Conservation (phyloP, 2,329 filamentous ascomycete species). For the Mariannaea elegans region DNA sequence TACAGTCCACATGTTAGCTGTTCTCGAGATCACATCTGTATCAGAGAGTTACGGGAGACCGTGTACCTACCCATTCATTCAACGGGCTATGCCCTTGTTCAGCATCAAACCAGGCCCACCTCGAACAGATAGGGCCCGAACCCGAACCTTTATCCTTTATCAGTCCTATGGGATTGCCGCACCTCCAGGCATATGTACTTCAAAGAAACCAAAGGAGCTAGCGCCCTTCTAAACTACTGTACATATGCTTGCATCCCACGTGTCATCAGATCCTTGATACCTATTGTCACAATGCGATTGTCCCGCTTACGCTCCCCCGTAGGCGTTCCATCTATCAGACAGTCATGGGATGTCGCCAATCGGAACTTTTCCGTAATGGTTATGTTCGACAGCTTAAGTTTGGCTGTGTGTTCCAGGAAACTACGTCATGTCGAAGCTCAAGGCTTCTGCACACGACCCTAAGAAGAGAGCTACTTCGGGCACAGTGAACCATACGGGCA, state of each 20-base stretch:
- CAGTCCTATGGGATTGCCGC: background rate
- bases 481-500: no score
- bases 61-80: background rate
- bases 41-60: background rate
- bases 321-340: background rate
- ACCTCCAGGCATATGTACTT: background rate
- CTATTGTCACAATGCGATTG: background rate
- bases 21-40: background rate
- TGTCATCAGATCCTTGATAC: background rate
- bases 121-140: background rate
- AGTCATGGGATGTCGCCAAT: background rate
- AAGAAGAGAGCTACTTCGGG: no score
- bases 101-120: slow-evolving; percentile 1
- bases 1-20: background rate
- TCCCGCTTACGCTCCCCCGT: background rate
- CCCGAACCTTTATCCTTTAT: background rate
- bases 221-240: background rate
- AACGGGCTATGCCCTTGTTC: background rate
- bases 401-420: no score
- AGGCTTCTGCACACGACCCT: no score
- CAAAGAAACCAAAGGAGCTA: background rate
- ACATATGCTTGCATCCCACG: background rate
- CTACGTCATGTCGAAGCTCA: no score
- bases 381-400: no score
- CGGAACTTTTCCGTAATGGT: background rate